Evolutionary conservation across 257 asterid species (phyloP).

Genomic region (Paulownia fortunei): DNA sequence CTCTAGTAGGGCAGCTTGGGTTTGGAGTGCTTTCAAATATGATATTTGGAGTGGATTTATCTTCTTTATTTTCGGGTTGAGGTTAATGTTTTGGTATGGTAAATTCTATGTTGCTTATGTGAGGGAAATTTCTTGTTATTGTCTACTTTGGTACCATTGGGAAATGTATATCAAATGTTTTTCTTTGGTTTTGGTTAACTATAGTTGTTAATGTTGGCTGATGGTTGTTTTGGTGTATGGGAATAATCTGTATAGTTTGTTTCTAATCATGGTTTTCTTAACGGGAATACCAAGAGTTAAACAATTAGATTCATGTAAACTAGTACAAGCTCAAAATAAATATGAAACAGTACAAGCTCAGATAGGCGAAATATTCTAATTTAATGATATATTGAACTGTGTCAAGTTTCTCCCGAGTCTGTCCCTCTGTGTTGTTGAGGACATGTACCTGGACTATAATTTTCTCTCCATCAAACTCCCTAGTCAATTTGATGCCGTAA

Average conservation of each 20-base stretch:
- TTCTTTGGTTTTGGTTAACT: not conserved
- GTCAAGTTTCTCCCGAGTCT: no score
- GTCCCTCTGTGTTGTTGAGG: not conserved
- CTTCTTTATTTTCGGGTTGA: slow-evolving; percentile 25
- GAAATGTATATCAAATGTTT: not conserved
- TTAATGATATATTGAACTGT: no score
- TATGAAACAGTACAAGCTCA: not conserved
- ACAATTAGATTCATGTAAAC: not conserved
- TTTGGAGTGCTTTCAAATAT: slow-evolving; percentile 47
- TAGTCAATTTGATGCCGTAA: not conserved
- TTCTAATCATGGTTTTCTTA: no score
- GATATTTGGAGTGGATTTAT: slow-evolving; percentile 48
- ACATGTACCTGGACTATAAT: not conserved
- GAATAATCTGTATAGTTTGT: not conserved
- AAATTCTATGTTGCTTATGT: not conserved
- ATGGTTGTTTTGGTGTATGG: not conserved
- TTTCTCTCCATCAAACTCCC: not conserved
- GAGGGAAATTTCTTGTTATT: not conserved
- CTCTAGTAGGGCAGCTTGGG: slow-evolving; percentile 43
- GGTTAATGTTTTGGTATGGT: not conserved
- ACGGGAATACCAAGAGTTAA: no score
- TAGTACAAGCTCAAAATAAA: no score
- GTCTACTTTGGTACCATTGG: not conserved
- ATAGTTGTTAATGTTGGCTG: no score
- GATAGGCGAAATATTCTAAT: no score